Evolutionary conservation across 352 stramenopile species (phyloP).

Genomic region (Pythium dissimile): DNA sequence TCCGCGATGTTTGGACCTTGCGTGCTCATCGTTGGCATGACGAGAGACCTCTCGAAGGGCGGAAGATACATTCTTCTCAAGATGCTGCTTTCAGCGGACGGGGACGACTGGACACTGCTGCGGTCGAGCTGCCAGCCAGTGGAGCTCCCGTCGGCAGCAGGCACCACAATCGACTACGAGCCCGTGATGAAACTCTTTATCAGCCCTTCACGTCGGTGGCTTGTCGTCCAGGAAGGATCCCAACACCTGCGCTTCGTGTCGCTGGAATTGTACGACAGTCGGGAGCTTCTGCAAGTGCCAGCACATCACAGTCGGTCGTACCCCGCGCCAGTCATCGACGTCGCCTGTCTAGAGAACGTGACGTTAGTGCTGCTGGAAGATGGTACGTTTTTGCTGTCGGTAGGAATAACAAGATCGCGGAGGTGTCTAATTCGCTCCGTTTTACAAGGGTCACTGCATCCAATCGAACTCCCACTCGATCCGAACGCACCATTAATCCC

Average conservation of each 20-base stretch:
- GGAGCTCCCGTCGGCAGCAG: background rate
- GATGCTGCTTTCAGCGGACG: conserved; percentile 10
- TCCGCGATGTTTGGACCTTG: conserved; percentile 25
- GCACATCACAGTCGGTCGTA: background rate
- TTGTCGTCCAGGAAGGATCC: background rate
- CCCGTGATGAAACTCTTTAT: background rate
- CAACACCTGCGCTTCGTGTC: background rate
- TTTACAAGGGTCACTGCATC: background rate
- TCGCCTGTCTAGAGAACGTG: conserved; percentile 4
- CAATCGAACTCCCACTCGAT: background rate
- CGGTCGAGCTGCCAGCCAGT: background rate
- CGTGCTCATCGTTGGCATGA: conserved; percentile 16
- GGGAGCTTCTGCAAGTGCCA: background rate
- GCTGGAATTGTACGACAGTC: background rate
- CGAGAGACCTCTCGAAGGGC: background rate
- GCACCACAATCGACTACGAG: background rate
- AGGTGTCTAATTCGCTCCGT: background rate
- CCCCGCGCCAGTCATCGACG: background rate
- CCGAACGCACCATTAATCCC: background rate
- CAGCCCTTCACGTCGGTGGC: conserved; percentile 7
- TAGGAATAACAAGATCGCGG: background rate
- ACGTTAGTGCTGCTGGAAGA: conserved; percentile 8
- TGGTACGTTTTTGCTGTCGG: background rate
- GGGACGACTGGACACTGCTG: conserved; percentile 15
- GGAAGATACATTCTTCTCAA: background rate